Evolutionary conservation across 352 stramenopile species (phyloP), one percentile per base, ranked within the genome.

Genomic region (Pythium pyrilobum): DNA sequence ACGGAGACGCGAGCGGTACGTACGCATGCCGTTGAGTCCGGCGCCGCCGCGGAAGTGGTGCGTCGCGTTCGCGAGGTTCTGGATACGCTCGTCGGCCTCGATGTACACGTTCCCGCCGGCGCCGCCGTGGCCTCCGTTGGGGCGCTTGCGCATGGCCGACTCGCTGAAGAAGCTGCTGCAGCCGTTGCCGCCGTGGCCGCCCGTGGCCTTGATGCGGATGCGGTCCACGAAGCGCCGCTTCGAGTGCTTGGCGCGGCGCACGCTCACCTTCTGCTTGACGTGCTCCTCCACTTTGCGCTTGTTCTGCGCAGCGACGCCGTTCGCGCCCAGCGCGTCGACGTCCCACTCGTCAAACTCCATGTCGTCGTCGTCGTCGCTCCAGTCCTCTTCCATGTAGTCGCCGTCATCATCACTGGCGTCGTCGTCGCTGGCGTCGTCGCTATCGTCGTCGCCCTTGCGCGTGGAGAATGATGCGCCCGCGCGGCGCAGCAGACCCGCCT

Each of bases 211-310:
- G 43, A 96, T 85, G 37, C 87, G 77, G 53, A 96, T 92, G 63
- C 84, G 80, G 66, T 96, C 87, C 31, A 96, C 83, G 51, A 96
- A 96, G 59, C 89, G 87, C 13, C 83, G 81, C 77, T 93, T 95
- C 28, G 81, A 87, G 68, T 92, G 84, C 66, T 92, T 81, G 48
- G 80, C 79, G 43, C 83, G 83, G 31, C 77, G 81, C 45, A 94
- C 64, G 47, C 81, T 75, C 43, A 94, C 83, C 52, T 94, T 94
- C 60, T 89, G 77, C 75, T 94, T 94, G 20, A 94, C 77, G 40
- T 91, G 78, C 58, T 94, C 81, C 56, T 91, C 78, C 10, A 89
- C 59, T 32, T 77, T 75, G 45, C 69, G 75, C 32, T 62, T 62
- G 11, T 57, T 62, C 3, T 55, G 41, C 39, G 62, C 61, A 24